Conservation (phyloP, 1,139 yeast genomes). For the Saccharomyces uvarum region DNA sequence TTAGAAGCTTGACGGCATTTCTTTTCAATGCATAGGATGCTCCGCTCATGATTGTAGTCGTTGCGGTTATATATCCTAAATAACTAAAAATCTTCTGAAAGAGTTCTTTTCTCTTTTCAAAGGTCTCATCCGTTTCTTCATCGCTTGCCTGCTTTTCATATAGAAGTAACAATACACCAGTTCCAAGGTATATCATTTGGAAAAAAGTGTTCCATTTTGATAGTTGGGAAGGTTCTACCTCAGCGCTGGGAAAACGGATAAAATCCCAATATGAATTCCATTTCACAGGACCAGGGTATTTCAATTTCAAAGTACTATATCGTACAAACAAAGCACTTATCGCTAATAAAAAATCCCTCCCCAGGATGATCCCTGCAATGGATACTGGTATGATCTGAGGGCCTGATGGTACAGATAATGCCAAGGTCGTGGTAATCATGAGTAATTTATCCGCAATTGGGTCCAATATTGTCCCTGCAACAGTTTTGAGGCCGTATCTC, state of each 20-base stretch:
- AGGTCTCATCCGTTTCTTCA: constrained; percentile 9
- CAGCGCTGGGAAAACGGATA: constrained; percentile 65
- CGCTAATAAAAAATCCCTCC: constrained; percentile 74
- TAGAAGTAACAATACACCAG: constrained; percentile 49
- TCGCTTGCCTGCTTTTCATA: neutral
- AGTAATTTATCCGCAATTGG: constrained; percentile 92
- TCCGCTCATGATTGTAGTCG: constrained; percentile 76
- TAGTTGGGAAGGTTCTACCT: constrained; percentile 80
- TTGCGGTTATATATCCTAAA: constrained; percentile 57
- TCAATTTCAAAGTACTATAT: constrained; percentile 65
- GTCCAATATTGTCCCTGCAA: constrained; percentile 84
- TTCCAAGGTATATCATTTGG: constrained; percentile 85
- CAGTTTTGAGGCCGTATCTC: constrained; percentile 63
- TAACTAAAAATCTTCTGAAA: constrained; percentile 22
- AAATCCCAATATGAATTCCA: constrained; percentile 67
- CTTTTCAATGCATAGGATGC: constrained; percentile 63
- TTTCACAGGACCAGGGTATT: constrained; percentile 43
- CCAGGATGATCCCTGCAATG: constrained; percentile 68
- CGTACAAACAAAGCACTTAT: constrained; percentile 70
- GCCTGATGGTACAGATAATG: constrained; percentile 56
- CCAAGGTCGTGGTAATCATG: constrained; percentile 78
- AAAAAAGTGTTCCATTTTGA: constrained; percentile 85
- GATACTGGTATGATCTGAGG: constrained; percentile 51
- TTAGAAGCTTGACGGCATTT: constrained; percentile 52
- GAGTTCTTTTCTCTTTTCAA: constrained; percentile 11